Evolutionary conservation across 495 filamentous ascomycete species (phyloP).

Genomic region (Parathielavia appendiculata): DNA sequence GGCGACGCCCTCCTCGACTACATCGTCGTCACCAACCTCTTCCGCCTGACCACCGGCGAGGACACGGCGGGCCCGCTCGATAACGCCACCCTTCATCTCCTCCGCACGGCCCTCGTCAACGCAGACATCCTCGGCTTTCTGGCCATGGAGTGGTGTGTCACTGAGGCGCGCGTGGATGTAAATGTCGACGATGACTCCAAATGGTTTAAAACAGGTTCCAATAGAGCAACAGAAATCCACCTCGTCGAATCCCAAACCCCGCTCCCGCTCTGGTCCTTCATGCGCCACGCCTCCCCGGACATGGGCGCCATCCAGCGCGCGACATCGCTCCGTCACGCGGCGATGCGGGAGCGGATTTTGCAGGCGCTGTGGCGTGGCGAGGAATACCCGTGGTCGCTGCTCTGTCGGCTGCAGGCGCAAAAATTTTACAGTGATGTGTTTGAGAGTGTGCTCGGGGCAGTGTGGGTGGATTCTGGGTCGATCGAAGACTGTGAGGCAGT

Average conservation of each 20-base stretch:
- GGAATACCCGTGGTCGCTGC: constrained; percentile 69
- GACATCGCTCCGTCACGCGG: constrained; percentile 46
- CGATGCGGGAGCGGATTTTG: constrained; percentile 47
- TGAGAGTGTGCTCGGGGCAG: constrained; percentile 75
- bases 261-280: constrained; percentile 60
- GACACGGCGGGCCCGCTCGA: constrained; percentile 40
- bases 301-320: constrained; percentile 40
- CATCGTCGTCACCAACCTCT: constrained; percentile 54
- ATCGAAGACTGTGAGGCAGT: constrained; percentile 53
- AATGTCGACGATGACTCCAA: neutral
- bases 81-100: constrained; percentile 64
- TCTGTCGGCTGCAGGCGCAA: constrained; percentile 59
- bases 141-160: constrained; percentile 53
- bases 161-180: constrained; percentile 31
- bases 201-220: no score
- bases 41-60: constrained; percentile 10
- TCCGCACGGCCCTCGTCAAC: constrained; percentile 76
- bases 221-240: constrained; percentile 12
- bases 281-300: constrained; percentile 51
- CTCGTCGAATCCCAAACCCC: constrained; percentile 13
- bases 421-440: constrained; percentile 88
- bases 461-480: constrained; percentile 75
- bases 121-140: constrained; percentile 84
- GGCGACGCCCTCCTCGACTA: constrained; percentile 85
- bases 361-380: constrained; percentile 36